Percentiles rank a stretch among this genome's conserved stretches.
Evolutionary conservation across 176 grass and related monocot genomes (phyloP).

Genomic region (Musa acuminata): DNA sequence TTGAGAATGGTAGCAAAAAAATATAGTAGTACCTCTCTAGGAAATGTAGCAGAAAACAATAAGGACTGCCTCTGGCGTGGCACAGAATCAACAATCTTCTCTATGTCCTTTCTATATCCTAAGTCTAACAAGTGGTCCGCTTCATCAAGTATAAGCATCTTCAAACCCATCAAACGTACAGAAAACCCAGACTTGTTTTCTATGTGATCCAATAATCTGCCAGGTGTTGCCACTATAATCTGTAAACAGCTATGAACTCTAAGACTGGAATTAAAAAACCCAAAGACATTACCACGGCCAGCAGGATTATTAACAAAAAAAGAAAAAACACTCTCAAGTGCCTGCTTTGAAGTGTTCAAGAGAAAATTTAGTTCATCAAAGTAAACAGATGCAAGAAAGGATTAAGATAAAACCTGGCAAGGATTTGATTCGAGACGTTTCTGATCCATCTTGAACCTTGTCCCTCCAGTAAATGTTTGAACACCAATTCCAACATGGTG

Average conservation of each 20-base stretch:
- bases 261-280: slow-evolving; percentile 1
- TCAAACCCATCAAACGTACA: slow-evolving; percentile 90
- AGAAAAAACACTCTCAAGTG: background rate
- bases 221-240: slow-evolving; percentile 93
- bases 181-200: slow-evolving; percentile 89
- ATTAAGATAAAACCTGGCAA: slow-evolving; percentile 49
- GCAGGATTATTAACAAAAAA: background rate
- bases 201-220: slow-evolving; percentile 87
- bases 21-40: slow-evolving; percentile 69
- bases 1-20: background rate
- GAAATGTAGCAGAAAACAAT: slow-evolving; percentile 80
- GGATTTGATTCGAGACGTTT: slow-evolving; percentile 73
- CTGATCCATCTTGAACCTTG: slow-evolving; percentile 82
- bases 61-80: slow-evolving; percentile 84
- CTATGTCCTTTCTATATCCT: slow-evolving; percentile 85
- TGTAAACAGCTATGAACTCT: slow-evolving; percentile 20
- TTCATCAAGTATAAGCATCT: slow-evolving; percentile 96
- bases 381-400: background rate
- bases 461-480: slow-evolving; percentile 85
- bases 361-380: background rate
- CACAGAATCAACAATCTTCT: slow-evolving; percentile 93
- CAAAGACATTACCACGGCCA: background rate
- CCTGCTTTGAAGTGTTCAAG: background rate
- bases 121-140: slow-evolving; percentile 89
- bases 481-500: slow-evolving; percentile 76